Conservation (phyloP, 2,329 filamentous ascomycete species). For the Aspergillus brunneoviolaceus region DNA sequence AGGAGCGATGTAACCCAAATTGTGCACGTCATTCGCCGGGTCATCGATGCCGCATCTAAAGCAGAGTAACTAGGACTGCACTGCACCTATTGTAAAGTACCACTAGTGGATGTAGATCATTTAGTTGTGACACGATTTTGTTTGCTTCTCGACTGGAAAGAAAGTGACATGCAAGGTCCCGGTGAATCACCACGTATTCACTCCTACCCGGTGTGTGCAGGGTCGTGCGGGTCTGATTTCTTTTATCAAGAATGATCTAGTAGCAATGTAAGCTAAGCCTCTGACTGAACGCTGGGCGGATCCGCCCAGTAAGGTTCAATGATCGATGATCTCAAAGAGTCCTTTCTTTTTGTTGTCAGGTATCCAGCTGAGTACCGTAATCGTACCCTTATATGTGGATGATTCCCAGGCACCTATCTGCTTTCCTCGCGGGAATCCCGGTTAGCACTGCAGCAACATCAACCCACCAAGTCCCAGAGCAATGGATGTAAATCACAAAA, state of each 20-base stretch:
- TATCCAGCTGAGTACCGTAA: no score
- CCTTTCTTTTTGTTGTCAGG: not conserved
- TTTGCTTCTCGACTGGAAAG: not conserved
- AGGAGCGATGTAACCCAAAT: conserved; percentile 7
- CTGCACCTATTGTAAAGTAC: not conserved
- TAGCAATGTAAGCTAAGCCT: not conserved
- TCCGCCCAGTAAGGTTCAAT: not conserved
- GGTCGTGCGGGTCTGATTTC: not conserved
- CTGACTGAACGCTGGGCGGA: not conserved
- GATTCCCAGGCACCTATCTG: not conserved
- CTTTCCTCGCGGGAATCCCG: no score
- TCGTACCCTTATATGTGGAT: not conserved
- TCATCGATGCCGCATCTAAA: not conserved
- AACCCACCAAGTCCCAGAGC: not conserved
- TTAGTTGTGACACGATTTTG: not conserved
- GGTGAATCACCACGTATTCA: no score
- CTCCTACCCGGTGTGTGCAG: not conserved
- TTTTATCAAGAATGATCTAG: not conserved
- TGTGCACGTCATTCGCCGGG: conserved; percentile 13
- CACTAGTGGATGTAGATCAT: not conserved
- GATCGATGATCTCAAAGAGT: not conserved
- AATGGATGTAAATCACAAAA: not conserved
- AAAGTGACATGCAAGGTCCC: not conserved
- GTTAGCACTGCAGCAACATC: not conserved
- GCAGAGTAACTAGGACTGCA: not conserved